Conservation (phyloP, 129 eudicot species). For the sunflower (Helianthus annuus) region HanXRQr2.0-SUNRISE NC_035447.2:33319945-33320444, state of each 20-base stretch:
- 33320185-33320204: neutral
- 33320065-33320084: no score
- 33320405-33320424: constrained; percentile 38
- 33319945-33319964: no score
- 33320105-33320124: no score
- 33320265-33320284: neutral
- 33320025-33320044: no score
- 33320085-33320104: no score
- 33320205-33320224: neutral
- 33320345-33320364: neutral
- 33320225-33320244: neutral
- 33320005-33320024: no score
- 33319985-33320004: no score
- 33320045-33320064: no score
- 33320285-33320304: neutral
- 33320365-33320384: neutral
- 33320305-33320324: neutral
- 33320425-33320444: constrained; percentile 65
- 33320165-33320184: no score
- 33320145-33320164: no score
- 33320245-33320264: neutral
- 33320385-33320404: constrained; percentile 14
- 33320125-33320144: no score
- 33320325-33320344: neutral
- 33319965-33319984: no score